Evolutionary conservation across 148 eudicot species (phyloP), one percentile per base, ranked within the genome.

Genomic region (Rhododendron simsii): DNA sequence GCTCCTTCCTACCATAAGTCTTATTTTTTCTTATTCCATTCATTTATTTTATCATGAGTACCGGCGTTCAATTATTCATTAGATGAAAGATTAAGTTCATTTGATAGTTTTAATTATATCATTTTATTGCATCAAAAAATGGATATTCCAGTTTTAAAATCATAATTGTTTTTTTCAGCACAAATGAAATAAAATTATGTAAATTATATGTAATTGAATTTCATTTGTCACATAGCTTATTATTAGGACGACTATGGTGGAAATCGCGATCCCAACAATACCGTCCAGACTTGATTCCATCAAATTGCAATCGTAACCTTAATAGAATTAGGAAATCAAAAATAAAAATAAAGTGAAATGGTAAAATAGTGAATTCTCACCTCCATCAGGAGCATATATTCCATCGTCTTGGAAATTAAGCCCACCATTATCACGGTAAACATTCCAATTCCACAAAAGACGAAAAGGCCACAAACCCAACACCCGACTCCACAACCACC

Each of bases 391-490:
- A 81, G 50, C 87, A 35, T 55, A 39, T 65, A 61, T 35, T 73
- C 35, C 78, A 78, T 80, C 50, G 20, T 80, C 88, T 65, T 78
- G 85, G 81, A 69, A 35, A 87, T 81, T 74, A 28, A 85, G 35
- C 47, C 82, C 87, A 23, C 59, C 14, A 15, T 16, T 57, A 18
- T 18, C 1, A 18, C 5, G 5, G 12, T 75, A 61, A 47, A 57
- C 76, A 21, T 63, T 69, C 93, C 90, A 91, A 83, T 90, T 91
- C 5, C 86, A 51, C 30, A 92, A 79, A 35, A 90, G 51, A 12
- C 88, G 50, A 80, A 95, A 89, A 33, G 98, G 98, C 93, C 96
- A 89, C 41, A 89, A 28, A 21, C 91, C 90, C 47, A 91, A 53
- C 61, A 94, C 9, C 30, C 88, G 89, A 47, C 73, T 81, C 95